Evolutionary conservation across 2,329 filamentous ascomycete genomes (phyloP).

Genomic region (Phyllosticta citribraziliensis): DNA sequence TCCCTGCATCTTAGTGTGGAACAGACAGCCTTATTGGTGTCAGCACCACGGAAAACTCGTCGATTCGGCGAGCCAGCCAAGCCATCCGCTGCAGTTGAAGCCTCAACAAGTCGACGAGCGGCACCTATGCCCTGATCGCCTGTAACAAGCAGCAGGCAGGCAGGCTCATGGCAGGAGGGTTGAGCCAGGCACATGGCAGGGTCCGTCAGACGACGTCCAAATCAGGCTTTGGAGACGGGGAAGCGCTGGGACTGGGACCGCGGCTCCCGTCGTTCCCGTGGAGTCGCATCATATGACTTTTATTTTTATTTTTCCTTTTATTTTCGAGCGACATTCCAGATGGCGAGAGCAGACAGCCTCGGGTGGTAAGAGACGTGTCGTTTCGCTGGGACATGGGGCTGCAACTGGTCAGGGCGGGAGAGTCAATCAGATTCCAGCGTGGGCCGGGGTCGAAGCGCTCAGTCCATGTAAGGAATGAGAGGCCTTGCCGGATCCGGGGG

Average conservation of each 20-base stretch:
- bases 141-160: neutral
- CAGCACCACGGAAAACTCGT: constrained; percentile 11
- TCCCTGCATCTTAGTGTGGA: constrained; percentile 10
- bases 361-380: constrained; percentile 4
- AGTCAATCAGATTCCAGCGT: neutral
- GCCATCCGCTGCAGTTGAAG: constrained; percentile 4
- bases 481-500: constrained; percentile 1
- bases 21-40: constrained; percentile 2
- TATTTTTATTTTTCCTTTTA: no score
- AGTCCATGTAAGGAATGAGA: constrained; percentile 4
- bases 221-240: no score
- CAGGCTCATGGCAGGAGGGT: constrained; percentile 1
- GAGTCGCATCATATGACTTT: no score
- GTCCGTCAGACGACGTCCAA: constrained; percentile 1
- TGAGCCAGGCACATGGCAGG: constrained; percentile 7
- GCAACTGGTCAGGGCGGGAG: neutral
- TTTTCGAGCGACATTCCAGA: no score
- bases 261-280: neutral
- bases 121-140: constrained; percentile 2
- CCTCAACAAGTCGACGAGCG: neutral
- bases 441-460: neutral
- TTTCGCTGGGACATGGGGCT: neutral
- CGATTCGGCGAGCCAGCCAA: constrained; percentile 1
- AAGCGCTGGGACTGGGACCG: neutral
- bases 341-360: neutral